Evolutionary conservation across 306 rosid genomes (phyloP).

Genomic region (Trifolium dubium): DNA sequence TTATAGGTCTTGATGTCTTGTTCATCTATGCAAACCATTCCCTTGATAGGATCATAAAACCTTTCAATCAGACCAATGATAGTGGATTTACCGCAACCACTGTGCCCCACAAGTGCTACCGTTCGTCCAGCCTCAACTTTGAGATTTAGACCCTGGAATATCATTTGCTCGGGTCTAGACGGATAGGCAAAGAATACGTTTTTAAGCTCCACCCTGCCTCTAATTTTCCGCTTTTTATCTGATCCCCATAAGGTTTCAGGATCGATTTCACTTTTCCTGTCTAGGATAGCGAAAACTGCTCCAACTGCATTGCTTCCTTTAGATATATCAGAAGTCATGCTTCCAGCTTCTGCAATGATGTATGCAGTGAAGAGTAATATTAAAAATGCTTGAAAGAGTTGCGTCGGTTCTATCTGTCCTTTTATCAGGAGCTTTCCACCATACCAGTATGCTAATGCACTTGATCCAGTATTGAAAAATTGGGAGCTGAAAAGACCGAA

Average conservation of each 20-base stretch:
- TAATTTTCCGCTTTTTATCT: constrained; percentile 56
- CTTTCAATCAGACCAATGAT: constrained; percentile 80
- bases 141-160: constrained; percentile 73
- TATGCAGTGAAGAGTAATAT: constrained; percentile 79
- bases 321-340: constrained; percentile 84
- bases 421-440: constrained; percentile 74
- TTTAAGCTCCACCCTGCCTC: constrained; percentile 70
- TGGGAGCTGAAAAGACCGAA: constrained; percentile 85
- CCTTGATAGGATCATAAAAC: constrained; percentile 81
- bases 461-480: constrained; percentile 75
- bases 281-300: constrained; percentile 71
- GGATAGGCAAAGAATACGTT: constrained; percentile 82
- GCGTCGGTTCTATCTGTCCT: constrained; percentile 52
- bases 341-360: constrained; percentile 90
- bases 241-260: constrained; percentile 59
- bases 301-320: constrained; percentile 81
- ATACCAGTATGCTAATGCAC: constrained; percentile 89
- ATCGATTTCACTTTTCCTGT: constrained; percentile 78
- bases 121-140: constrained; percentile 74
- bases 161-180: constrained; percentile 77
- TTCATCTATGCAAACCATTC: constrained; percentile 73
- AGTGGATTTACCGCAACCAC: constrained; percentile 95
- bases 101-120: constrained; percentile 77
- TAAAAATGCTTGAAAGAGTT: constrained; percentile 83
- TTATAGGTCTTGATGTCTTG: constrained; percentile 74